A percentile compares a stretch with the other conserved stretches of the same genome.
These are phyloP conservation scores for Lyophyllum atratum DNA, from an alignment of 768 basidiomycete species.

Conservation along the genomic window DNA sequence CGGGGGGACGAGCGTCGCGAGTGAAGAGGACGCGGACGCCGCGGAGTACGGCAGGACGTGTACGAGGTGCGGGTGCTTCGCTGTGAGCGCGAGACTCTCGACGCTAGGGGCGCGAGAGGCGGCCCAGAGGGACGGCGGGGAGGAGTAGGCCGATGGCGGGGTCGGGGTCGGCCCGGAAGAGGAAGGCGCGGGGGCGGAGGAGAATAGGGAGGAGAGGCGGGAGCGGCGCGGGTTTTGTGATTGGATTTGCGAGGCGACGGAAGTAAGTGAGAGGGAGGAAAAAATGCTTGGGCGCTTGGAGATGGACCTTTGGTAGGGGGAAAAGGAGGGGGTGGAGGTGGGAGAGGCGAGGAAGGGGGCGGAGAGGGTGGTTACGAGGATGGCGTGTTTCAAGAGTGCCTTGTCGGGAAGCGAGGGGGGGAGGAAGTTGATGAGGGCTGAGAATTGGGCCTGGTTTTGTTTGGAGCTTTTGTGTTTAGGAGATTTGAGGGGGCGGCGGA, in stretches of 20 bases:
- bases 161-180: neutral
- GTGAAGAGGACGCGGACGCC: neutral
- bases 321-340: conserved; percentile 1
- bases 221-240: conserved; percentile 6
- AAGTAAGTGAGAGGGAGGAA: conserved; percentile 11
- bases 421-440: conserved; percentile 47
- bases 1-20: neutral
- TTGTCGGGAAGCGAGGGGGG: conserved; percentile 40
- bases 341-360: conserved; percentile 33
- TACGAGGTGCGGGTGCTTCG: conserved; percentile 15
- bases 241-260: neutral
- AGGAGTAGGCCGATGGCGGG: neutral
- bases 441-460: conserved; percentile 30
- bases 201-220: conserved; percentile 13
- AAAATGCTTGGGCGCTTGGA: conserved; percentile 5
- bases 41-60: conserved; percentile 26
- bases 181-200: conserved; percentile 7
- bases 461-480: neutral
- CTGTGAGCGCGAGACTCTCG: conserved; percentile 2
- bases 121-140: neutral
- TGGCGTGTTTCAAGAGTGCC: conserved; percentile 42
- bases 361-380: conserved; percentile 44
- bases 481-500: conserved; percentile 1
- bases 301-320: neutral
- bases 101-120: neutral